Evolutionary conservation across 2,329 filamentous ascomycete genomes (phyloP), one percentile per base, ranked within the genome.

Genomic region (Emericellopsis atlantica): DNA sequence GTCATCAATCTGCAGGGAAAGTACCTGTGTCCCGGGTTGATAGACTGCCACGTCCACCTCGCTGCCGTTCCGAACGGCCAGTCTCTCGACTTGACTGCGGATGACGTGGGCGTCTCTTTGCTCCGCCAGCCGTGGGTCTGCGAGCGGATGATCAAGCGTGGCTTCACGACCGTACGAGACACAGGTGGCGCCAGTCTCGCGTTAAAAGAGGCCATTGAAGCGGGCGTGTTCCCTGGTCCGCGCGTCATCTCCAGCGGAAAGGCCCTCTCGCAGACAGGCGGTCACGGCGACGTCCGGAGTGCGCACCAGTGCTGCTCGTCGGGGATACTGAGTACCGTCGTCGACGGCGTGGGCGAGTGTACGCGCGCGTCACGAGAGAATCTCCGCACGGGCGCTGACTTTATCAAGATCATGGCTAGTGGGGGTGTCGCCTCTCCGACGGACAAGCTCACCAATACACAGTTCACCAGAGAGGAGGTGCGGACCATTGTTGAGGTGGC

Each of bases 151-250:
- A 61, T 79, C 0, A 53, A 56, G 31, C 64, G 74, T n/a, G 75
- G 76, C 2, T 79, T 78, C 55, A 79, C 76, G 1, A 70, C 63
- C 1, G 62, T 74, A 3, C 65, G 76, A 5, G 75, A 80, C 49
- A 74, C 69, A 24, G 75, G 74, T 1, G 76, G 76, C 5, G 74
- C 74, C 2, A 60, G 61, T 1, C 54, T 70, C 0, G 69, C 74
- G 2, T 57, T 80, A 12, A 72, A 71, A 46, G 62, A 77, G 46
- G 74, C 75, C 1, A 61, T 79, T n/a, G 64, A 61, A 1, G 72
- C 79, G 15, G 66, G 67, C 3, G 61, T 77, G 0, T 64, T 73
- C 35, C 65, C 66, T 1, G 75, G 74, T 0, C 76, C 74, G 1
- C 55, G 73, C 10, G 51, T 79, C 3, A 74, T 76, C 52, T 70